Evolutionary conservation across 164 flowering plant genomes (phyloP).

Genomic region (Magnolia officinalis): DNA sequence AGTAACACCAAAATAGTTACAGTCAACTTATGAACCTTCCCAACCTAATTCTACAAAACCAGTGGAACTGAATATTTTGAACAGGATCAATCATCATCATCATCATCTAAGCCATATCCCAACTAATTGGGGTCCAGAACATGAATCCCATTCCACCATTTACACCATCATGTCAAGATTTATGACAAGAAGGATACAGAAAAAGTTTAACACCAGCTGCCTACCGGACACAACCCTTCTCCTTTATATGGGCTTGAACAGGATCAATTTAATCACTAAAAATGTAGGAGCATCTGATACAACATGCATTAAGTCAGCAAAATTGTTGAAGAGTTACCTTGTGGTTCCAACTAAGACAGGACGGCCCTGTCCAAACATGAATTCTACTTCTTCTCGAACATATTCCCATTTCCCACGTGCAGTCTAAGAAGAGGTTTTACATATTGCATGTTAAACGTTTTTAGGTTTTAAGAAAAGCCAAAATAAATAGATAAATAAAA

Average conservation of each 20-base stretch:
- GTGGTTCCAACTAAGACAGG: conserved; percentile 98
- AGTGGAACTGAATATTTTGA: too few relatives aligned
- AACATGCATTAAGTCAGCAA: background rate
- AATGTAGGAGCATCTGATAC: background rate
- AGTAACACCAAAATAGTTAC: too few relatives aligned
- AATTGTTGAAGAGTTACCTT: conserved; percentile 43
- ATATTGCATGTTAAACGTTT: background rate
- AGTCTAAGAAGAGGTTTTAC: conserved; percentile 46
- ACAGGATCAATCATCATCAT: too few relatives aligned
- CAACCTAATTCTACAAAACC: too few relatives aligned
- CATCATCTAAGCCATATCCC: too few relatives aligned
- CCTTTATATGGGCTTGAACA: background rate
- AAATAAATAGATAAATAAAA: background rate
- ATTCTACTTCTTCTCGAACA: conserved; percentile 77
- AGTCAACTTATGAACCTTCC: too few relatives aligned
- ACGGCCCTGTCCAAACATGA: conserved; percentile 82
- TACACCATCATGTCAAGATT: too few relatives aligned
- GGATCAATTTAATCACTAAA: background rate
- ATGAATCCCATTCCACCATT: too few relatives aligned
- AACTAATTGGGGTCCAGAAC: too few relatives aligned
- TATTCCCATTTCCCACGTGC: conserved; percentile 87
- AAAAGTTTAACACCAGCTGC: too few relatives aligned
- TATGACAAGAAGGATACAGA: too few relatives aligned
- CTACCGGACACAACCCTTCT: background rate
- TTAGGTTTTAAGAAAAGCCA: background rate